Conservation (phyloP, 805 yeast genomes). For the Helenozyma baotianmanensis region DNA sequence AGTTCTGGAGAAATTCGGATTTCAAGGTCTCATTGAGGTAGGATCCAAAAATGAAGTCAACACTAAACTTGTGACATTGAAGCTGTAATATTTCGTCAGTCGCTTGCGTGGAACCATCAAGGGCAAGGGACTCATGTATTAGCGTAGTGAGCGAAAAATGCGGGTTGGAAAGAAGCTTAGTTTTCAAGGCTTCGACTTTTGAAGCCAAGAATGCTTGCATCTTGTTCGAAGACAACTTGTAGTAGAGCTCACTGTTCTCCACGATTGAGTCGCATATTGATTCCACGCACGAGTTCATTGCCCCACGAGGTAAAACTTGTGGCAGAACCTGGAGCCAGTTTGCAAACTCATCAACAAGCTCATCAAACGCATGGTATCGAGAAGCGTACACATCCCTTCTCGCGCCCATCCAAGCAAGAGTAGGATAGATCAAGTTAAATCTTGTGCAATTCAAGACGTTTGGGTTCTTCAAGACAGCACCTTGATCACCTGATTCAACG, state of each 20-base stretch:
- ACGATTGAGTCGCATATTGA: constrained; percentile 26
- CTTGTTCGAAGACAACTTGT: constrained; percentile 38
- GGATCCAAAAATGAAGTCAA: constrained; percentile 45
- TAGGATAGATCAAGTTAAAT: constrained; percentile 9
- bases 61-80: constrained; percentile 36
- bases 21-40: constrained; percentile 31
- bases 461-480: constrained; percentile 10
- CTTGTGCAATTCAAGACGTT: constrained; percentile 6
- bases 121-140: constrained; percentile 20
- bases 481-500: background rate
- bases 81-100: constrained; percentile 32
- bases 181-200: constrained; percentile 33
- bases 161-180: constrained; percentile 19
- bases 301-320: constrained; percentile 1
- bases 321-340: constrained; percentile 1
- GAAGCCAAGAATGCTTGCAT: constrained; percentile 33
- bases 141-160: constrained; percentile 13
- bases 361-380: constrained; percentile 12
- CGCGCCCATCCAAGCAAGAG: constrained; percentile 7
- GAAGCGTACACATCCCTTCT: constrained; percentile 2
- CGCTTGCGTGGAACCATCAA: constrained; percentile 18
- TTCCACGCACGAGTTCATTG: constrained; percentile 3
- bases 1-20: constrained; percentile 14
- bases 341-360: constrained; percentile 8
- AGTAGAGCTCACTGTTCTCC: constrained; percentile 32